Evolutionary conservation across 768 basidiomycete species (phyloP).

Genomic region (Tulasnella calospora): DNA sequence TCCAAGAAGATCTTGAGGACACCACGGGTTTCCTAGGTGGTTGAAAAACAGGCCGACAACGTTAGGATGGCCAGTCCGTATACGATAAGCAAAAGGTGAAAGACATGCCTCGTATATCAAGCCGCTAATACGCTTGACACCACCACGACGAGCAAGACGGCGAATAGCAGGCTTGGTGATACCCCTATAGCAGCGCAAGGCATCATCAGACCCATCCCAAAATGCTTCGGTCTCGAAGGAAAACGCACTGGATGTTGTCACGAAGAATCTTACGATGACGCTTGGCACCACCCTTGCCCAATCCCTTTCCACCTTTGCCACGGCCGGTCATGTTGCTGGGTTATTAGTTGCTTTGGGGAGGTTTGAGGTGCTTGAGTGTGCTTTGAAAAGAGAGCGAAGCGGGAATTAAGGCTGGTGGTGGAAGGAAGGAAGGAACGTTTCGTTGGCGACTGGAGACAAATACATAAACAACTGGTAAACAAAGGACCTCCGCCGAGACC

Average conservation of each 20-base stretch:
- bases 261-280: conserved; percentile 46
- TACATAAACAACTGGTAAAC: background rate
- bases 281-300: conserved; percentile 66
- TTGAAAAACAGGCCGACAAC: background rate
- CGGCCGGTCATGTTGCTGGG: conserved; percentile 79
- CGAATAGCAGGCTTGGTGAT: conserved; percentile 68
- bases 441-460: conserved; percentile 3
- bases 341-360: conserved; percentile 28
- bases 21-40: conserved; percentile 69
- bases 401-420: background rate
- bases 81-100: background rate
- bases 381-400: background rate
- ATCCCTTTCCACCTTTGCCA: conserved; percentile 95
- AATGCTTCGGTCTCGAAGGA: background rate
- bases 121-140: conserved; percentile 94
- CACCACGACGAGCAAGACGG: conserved; percentile 55
- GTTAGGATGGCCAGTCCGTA: background rate
- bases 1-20: conserved; percentile 93
- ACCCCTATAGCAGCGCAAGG: conserved; percentile 42
- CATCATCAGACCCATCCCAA: background rate
- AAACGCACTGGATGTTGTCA: conserved; percentile 32
- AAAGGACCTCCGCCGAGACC: background rate
- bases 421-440: background rate
- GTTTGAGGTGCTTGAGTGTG: background rate
- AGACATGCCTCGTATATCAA: conserved; percentile 70